Evolutionary conservation across 2,329 filamentous ascomycete genomes (phyloP).

Genomic region (Colletotrichum euphorbiae): DNA sequence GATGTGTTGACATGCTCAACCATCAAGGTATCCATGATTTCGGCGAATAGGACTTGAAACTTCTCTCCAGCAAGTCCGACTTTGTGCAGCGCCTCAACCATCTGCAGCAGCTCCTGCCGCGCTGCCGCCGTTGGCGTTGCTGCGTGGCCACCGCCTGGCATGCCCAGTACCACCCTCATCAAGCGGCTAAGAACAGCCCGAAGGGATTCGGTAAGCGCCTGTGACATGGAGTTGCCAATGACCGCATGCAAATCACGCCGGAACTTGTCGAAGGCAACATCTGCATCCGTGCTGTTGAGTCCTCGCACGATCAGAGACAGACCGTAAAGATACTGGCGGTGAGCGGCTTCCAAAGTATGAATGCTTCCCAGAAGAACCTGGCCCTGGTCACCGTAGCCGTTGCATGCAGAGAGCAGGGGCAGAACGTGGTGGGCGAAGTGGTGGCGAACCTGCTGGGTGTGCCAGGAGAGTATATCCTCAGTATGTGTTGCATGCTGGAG

Average conservation of each 20-base stretch:
- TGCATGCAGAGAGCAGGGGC: slow-evolving; percentile 64
- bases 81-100: slow-evolving; percentile 70
- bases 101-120: slow-evolving; percentile 62
- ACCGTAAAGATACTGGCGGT: slow-evolving; percentile 68
- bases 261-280: slow-evolving; percentile 62
- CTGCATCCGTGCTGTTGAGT: slow-evolving; percentile 53
- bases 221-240: slow-evolving; percentile 71
- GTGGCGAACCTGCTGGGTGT: slow-evolving; percentile 69
- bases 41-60: slow-evolving; percentile 78
- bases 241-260: slow-evolving; percentile 72
- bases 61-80: slow-evolving; percentile 77
- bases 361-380: slow-evolving; percentile 65
- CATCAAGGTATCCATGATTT: slow-evolving; percentile 76
- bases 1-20: slow-evolving; percentile 69
- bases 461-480: slow-evolving; percentile 70
- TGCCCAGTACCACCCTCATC: slow-evolving; percentile 56
- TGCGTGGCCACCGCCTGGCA: slow-evolving; percentile 46
- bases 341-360: slow-evolving; percentile 68
- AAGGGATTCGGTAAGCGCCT: slow-evolving; percentile 65
- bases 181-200: slow-evolving; percentile 65
- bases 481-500: slow-evolving; percentile 64
- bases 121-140: slow-evolving; percentile 48
- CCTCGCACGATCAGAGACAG: slow-evolving; percentile 63
- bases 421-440: slow-evolving; percentile 72
- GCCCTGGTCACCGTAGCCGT: slow-evolving; percentile 54